phyloP scores from a whole-genome alignment of 176 grass and related monocot genomes.

The Oryza punctata region DNA sequence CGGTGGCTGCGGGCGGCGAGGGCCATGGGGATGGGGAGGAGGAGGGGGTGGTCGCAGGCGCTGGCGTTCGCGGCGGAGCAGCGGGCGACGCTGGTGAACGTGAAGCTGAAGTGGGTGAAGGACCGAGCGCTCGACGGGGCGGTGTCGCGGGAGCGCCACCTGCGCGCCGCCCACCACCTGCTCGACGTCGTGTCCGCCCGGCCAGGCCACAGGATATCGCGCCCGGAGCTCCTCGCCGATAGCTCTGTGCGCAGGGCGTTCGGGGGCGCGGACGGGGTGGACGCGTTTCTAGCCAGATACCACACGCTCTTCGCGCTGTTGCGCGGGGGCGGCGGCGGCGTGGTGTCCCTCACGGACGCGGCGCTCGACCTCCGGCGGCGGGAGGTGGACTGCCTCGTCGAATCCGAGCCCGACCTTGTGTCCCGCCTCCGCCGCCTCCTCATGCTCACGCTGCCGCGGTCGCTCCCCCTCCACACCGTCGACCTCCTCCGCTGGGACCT shows the following conservation, averaged over 20 bases:
- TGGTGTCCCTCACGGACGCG: slow-evolving; percentile 51
- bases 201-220: slow-evolving; percentile 35
- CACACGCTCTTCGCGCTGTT: slow-evolving; percentile 48
- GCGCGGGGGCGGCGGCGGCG: neutral
- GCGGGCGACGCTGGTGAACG: slow-evolving; percentile 65
- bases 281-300: slow-evolving; percentile 55
- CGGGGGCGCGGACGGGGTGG: slow-evolving; percentile 12
- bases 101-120: slow-evolving; percentile 71
- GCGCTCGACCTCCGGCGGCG: slow-evolving; percentile 51
- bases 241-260: slow-evolving; percentile 36
- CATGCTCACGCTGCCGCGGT: slow-evolving; percentile 60
- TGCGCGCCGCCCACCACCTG: slow-evolving; percentile 69
- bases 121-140: slow-evolving; percentile 57
- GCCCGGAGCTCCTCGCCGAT: slow-evolving; percentile 42
- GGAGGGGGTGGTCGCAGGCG: slow-evolving; percentile 36
- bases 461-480: slow-evolving; percentile 67
- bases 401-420: slow-evolving; percentile 49
- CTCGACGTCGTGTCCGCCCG: slow-evolving; percentile 63
- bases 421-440: slow-evolving; percentile 62
- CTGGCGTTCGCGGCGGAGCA: slow-evolving; percentile 43
- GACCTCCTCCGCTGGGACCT: slow-evolving; percentile 87
- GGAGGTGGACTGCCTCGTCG: slow-evolving; percentile 45
- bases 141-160: slow-evolving; percentile 59
- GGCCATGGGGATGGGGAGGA: slow-evolving; percentile 28
- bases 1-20: slow-evolving; percentile 9